phyloP scores from a whole-genome alignment of 805 yeast species.

The Zygosaccharomyces lentus region DNA sequence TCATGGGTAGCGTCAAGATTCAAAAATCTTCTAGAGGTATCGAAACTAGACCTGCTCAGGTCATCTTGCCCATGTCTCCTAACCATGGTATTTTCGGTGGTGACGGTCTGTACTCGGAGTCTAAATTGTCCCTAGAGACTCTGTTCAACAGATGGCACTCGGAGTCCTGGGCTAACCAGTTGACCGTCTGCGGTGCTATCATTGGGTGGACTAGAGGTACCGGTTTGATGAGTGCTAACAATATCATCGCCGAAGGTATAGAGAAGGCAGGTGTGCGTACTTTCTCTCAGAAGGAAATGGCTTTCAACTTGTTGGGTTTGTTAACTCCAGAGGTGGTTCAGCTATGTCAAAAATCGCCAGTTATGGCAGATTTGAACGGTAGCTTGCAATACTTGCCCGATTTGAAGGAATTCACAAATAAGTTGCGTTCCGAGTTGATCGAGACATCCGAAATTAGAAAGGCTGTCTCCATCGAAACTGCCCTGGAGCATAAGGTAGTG shows the following conservation, averaged over 20 bases:
- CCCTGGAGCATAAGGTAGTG: slow-evolving; percentile 76
- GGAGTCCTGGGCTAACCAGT: slow-evolving; percentile 91
- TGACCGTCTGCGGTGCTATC: slow-evolving; percentile 96
- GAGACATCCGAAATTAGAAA: slow-evolving; percentile 90
- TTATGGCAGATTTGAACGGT: slow-evolving; percentile 98
- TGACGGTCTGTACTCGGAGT: slow-evolving; percentile 97
- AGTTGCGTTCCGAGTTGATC: slow-evolving; percentile 64
- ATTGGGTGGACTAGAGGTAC: slow-evolving; percentile 99
- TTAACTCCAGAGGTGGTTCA: slow-evolving; percentile 80
- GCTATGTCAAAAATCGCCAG: slow-evolving; percentile 89
- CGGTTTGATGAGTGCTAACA: slow-evolving; percentile 96
- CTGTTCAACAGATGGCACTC: slow-evolving; percentile 98
- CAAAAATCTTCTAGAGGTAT: slow-evolving; percentile 71
- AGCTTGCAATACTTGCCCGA: slow-evolving; percentile 92
- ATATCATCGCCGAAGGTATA: slow-evolving; percentile 95
- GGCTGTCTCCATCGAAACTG: slow-evolving; percentile 90
- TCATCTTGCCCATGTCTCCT: slow-evolving; percentile 93
- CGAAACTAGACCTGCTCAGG: slow-evolving; percentile 98
- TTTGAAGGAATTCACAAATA: slow-evolving; percentile 80
- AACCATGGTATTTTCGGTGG: slow-evolving; percentile 99
- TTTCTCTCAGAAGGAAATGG: slow-evolving; percentile 98
- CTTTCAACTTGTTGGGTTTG: slow-evolving; percentile 93
- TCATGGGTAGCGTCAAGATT: slow-evolving; percentile 84
- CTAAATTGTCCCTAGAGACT: slow-evolving; percentile 91
- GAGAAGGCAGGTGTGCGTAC: slow-evolving; percentile 96